Conservation (phyloP, 257 asterid species). For the Mentha longifolia region DNA sequence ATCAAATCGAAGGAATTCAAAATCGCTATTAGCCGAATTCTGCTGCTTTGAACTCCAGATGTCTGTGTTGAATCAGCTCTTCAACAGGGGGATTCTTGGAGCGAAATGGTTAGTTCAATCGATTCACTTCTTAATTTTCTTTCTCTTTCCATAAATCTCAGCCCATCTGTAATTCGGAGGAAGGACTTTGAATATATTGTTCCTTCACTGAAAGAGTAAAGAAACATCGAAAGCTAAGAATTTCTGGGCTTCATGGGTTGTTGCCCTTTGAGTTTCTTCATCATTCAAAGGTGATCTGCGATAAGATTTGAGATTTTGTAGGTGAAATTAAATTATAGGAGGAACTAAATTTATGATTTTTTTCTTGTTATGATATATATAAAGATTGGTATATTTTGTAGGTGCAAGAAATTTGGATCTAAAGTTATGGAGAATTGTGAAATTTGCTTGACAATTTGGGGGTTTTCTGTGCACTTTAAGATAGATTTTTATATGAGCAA, state of each 20-base stretch:
- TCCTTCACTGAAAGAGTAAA: neutral
- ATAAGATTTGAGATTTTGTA: neutral
- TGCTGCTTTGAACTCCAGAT: conserved; percentile 28
- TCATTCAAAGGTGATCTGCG: neutral
- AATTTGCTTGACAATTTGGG: neutral
- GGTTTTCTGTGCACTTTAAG: neutral
- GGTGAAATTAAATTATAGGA: neutral
- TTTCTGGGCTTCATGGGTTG: conserved; percentile 20
- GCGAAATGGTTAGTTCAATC: conserved; percentile 72
- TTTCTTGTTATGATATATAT: neutral
- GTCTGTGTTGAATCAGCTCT: conserved; percentile 87
- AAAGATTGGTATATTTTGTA: neutral
- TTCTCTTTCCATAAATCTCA: neutral
- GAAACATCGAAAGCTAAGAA: neutral
- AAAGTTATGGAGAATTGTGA: neutral
- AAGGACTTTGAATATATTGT: neutral
- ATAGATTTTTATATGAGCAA: neutral
- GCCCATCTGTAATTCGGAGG: conserved; percentile 11
- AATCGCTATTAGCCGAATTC: conserved; percentile 7
- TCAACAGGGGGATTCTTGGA: conserved; percentile 85
- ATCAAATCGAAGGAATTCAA: neutral
- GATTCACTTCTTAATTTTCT: conserved; percentile 15
- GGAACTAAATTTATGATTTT: neutral
- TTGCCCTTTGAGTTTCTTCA: conserved; percentile 11
- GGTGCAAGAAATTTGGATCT: conserved; percentile 24